Evolutionary conservation across 2,329 filamentous ascomycete species (phyloP), one percentile per base, ranked within the genome.

Genomic region (Alternaria hordeiaustralica): DNA sequence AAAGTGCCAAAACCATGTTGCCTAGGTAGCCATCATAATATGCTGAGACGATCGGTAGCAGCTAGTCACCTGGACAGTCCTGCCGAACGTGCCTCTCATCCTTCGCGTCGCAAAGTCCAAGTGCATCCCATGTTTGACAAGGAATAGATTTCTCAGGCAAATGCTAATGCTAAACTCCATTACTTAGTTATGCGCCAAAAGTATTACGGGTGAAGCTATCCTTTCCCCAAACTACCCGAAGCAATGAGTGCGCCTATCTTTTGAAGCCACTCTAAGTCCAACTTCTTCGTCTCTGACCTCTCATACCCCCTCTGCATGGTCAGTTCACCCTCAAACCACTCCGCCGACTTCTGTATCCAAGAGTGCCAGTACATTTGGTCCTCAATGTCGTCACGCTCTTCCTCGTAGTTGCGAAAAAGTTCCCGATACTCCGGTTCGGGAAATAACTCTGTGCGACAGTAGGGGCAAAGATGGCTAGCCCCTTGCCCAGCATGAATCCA

Each of bases 401-500:
- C 3, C 15, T 46, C 41, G 25, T 46, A 46, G 41, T 56, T 30
- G 20, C n/a, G 54, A 11, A 20, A 33, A n/a, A 12, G n/a, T 11
- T 58, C 25, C n/a, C 6, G 20, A 26, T 47, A 45, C 21, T 23
- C 10, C 8, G 54, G 41, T 26, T 58, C 9, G n/a, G 47, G 20
- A 18, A 62, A 62, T 3, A 62, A 47, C 41, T 62, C 36, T 11
- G 60, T 62, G 11, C 60, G 55, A 43, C 60, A 62, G 54, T 58
- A 58, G 9, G 55, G 46, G 15, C 60, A 62, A n/a, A 20, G 58
- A 36, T 58, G 26, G 46, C 54, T 58, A 21, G 26, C 28, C 2
- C 43, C 36, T 36, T 53, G 11, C 11, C 7, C 23, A 13, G 46
- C 46, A 9, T 62, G 13, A 2, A 43, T 53, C 47, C 47, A 58